Evolutionary conservation across 1,139 yeast species (phyloP).

Genomic region (Hemisphaericaspora xylanilytica): DNA sequence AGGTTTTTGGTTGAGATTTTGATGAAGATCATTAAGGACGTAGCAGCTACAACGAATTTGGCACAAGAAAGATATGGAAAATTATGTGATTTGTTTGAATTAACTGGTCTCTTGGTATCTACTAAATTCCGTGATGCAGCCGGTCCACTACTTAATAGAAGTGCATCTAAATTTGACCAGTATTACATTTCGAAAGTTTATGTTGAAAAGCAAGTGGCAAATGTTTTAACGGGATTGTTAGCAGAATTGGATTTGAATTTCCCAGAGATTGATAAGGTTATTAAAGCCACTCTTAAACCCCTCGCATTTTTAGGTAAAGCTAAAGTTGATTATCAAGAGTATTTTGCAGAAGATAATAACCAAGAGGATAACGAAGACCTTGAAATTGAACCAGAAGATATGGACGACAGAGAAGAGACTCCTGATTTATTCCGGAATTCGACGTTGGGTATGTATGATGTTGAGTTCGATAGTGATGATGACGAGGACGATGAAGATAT

Average conservation of each 20-base stretch:
- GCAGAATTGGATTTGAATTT: conserved; percentile 69
- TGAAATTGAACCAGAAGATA: conserved; percentile 52
- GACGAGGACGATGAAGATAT: conserved; percentile 30
- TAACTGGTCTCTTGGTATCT: conserved; percentile 45
- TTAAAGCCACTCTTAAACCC: conserved; percentile 58
- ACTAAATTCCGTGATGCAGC: conserved; percentile 41
- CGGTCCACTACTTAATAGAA: conserved; percentile 46
- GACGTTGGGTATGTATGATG: conserved; percentile 91
- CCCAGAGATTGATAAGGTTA: conserved; percentile 61
- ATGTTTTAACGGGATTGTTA: conserved; percentile 53
- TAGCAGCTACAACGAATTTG: conserved; percentile 24
- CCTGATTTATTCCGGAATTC: conserved; percentile 86
- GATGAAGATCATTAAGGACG: conserved; percentile 60
- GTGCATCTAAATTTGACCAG: conserved; percentile 54
- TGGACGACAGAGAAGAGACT: conserved; percentile 72
- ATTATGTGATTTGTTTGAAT: conserved; percentile 55
- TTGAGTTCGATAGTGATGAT: conserved; percentile 68
- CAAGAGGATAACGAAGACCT: conserved; percentile 52
- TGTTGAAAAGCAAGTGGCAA: conserved; percentile 64
- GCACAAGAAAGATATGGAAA: conserved; percentile 47
- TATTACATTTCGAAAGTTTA: conserved; percentile 61
- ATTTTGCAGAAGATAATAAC: conserved; percentile 49
- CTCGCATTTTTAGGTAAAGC: conserved; percentile 61
- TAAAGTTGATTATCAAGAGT: conserved; percentile 56
- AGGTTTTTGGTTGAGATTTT: conserved; percentile 71